These are phyloP conservation scores for Daedalea quercina DNA, from an alignment of 768 basidiomycete genomes.

Conservation along the genomic window DNA sequence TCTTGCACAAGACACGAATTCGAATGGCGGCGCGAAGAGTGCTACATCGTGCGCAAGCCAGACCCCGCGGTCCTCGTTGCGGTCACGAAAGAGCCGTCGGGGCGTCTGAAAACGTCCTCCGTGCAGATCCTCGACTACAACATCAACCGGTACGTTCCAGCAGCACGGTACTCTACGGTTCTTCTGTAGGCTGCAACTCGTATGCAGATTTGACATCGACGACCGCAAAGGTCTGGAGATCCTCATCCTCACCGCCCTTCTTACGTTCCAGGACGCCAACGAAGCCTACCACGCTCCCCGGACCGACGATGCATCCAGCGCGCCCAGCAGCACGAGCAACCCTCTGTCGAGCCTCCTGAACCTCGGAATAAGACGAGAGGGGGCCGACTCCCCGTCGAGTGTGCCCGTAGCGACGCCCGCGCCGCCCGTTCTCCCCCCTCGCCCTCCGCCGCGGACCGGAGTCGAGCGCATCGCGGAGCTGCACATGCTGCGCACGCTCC, in stretches of 20 bases:
- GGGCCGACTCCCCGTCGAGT: background rate
- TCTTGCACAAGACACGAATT: slow-evolving; percentile 58
- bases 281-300: slow-evolving; percentile 40
- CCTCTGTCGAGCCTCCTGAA: slow-evolving; percentile 4
- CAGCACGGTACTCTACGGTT: background rate
- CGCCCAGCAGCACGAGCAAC: background rate
- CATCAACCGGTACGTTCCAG: slow-evolving; percentile 51
- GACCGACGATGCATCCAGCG: slow-evolving; percentile 3
- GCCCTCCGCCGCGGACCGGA: slow-evolving; percentile 56
- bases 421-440: slow-evolving; percentile 29
- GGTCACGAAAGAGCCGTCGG: slow-evolving; percentile 68
- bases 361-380: background rate
- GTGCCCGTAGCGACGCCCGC: background rate
- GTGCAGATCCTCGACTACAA: slow-evolving; percentile 85
- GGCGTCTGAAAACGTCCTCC: slow-evolving; percentile 54
- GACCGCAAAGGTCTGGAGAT: slow-evolving; percentile 86
- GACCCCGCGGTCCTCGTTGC: slow-evolving; percentile 85
- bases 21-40: slow-evolving; percentile 83
- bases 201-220: slow-evolving; percentile 67
- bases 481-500: slow-evolving; percentile 41
- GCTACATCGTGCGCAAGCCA: slow-evolving; percentile 77
- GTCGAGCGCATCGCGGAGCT: slow-evolving; percentile 66
- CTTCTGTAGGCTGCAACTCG: background rate
- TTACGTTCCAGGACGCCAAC: slow-evolving; percentile 72
- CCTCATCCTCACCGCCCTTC: slow-evolving; percentile 64